Evolutionary conservation across 805 yeast species (phyloP), one percentile per base, ranked within the genome.

Genomic region (Metschnikowia corniflorae): DNA sequence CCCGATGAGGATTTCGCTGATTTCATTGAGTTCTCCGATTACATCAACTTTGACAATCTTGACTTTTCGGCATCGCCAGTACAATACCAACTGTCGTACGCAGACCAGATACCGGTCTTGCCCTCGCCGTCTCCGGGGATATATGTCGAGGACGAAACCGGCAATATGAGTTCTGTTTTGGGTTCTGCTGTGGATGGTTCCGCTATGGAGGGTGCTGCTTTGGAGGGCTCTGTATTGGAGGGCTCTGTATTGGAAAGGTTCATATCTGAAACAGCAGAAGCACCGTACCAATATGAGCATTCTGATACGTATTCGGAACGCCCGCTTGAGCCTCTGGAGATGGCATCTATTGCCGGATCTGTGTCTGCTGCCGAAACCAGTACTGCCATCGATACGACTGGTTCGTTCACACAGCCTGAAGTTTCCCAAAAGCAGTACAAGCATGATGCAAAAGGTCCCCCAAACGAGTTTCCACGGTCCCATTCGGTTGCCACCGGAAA

Each of bases 21-120:
- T 29, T 56, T 67, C n/a, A 57, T 65, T 40, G 72, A 67, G 39
- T 68, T 67, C 37, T 53, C 63, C 23, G 70, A 67, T 35, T 67
- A 55, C 40, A 60, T 68, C 34, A 69, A 66, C 44, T 56, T 60
- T 17, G 72, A 65, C 20, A 53, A 63, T 40, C 53, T 64, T 40
- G 57, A 58, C 46, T 61, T 64, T 29, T 30, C 33, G 8, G 18
- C 37, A n/a, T 39, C 46, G 6, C 46, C 46, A 10, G 7, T 34
- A 9, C 38, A 13, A 6, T 26, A 39, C 7, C 29, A 31, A 6
- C 25, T 23, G 14, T 6, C 16, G 6, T 35, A 34, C 16, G 23
- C 26, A 7, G 16, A 21, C n/a, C 24, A 17, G 10, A 21, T 3
- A 10, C 12, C 9, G 9, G 16, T 3, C 15, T 12, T 23, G 26